These are phyloP conservation scores for Capsicum rhomboideum DNA, from an alignment of 257 asterid genomes.

Conservation along the genomic window DNA sequence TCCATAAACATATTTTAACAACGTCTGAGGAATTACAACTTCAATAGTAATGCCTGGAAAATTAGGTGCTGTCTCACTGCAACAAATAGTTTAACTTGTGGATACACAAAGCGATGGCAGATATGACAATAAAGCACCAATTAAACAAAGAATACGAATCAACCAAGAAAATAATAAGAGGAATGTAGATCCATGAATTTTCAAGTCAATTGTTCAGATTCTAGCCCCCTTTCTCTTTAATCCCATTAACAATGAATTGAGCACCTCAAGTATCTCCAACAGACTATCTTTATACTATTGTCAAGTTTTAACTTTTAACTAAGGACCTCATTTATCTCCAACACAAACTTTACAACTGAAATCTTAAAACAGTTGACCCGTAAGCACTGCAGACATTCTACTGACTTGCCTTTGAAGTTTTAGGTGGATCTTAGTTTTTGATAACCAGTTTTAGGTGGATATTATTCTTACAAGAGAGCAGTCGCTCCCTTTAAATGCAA, in stretches of 20 bases:
- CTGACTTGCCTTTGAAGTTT: background rate
- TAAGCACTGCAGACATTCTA: background rate
- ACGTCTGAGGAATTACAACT: conserved; percentile 12
- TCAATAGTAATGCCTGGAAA: background rate
- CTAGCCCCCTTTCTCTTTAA: background rate
- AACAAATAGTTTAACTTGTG: background rate
- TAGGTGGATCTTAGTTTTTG: background rate
- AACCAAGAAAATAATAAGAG: background rate
- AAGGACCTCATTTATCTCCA: background rate
- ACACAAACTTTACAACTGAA: background rate
- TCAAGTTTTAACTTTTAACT: background rate
- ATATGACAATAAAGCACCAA: background rate
- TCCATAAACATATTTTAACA: conserved; percentile 8
- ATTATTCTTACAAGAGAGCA: background rate
- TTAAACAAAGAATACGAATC: background rate
- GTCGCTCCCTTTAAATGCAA: background rate
- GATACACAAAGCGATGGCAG: background rate
- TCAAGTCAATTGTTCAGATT: background rate
- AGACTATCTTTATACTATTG: background rate
- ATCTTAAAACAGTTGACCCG: background rate
- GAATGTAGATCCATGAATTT: background rate
- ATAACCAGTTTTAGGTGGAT: background rate
- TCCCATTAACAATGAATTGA: background rate
- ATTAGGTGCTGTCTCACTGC: conserved; percentile 4
- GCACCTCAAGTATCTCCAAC: conserved; percentile 2